These are phyloP conservation scores for Neospermospora avenae DNA, from an alignment of 2,329 filamentous ascomycete genomes.

Conservation along the genomic window DNA sequence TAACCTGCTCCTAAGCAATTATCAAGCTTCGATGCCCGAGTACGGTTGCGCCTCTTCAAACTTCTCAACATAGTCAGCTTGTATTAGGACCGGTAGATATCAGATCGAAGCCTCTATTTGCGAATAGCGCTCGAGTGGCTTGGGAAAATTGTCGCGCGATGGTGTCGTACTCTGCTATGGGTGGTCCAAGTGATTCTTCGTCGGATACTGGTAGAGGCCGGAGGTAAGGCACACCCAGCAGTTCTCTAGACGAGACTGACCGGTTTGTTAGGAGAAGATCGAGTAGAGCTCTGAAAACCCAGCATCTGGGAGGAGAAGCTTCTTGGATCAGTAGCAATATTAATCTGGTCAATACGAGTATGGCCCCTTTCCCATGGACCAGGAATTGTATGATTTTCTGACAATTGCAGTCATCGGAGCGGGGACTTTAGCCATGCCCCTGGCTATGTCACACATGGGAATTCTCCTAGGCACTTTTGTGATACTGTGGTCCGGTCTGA, in stretches of 20 bases:
- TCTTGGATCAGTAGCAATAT: conserved; percentile 88
- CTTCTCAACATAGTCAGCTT: not conserved
- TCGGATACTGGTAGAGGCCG: conserved; percentile 29
- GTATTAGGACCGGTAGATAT: not conserved
- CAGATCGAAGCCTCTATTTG: not conserved
- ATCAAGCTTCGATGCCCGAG: not conserved
- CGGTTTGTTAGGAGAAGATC: conserved; percentile 24
- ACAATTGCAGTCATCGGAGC: conserved; percentile 73
- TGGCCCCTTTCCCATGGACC: conserved; percentile 31
- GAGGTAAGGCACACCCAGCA: conserved; percentile 19
- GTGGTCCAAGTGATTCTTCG: conserved; percentile 21
- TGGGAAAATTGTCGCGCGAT: conserved; percentile 14
- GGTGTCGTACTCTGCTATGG: conserved; percentile 31
- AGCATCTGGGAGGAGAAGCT: conserved; percentile 67
- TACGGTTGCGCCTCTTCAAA: not conserved
- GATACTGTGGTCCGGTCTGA: conserved; percentile 87
- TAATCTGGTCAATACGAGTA: conserved; percentile 95
- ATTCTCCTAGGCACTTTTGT: conserved; percentile 79
- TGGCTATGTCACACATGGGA: conserved; percentile 92
- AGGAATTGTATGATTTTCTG: not conserved
- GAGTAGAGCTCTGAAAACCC: conserved; percentile 59
- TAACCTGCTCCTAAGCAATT: not conserved
- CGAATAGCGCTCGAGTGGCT: not conserved
- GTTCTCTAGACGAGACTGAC: not conserved
- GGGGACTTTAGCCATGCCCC: conserved; percentile 88